phyloP scores from a whole-genome alignment of 2,329 filamentous ascomycete genomes.

The Fusarium oligoseptatum region DNA sequence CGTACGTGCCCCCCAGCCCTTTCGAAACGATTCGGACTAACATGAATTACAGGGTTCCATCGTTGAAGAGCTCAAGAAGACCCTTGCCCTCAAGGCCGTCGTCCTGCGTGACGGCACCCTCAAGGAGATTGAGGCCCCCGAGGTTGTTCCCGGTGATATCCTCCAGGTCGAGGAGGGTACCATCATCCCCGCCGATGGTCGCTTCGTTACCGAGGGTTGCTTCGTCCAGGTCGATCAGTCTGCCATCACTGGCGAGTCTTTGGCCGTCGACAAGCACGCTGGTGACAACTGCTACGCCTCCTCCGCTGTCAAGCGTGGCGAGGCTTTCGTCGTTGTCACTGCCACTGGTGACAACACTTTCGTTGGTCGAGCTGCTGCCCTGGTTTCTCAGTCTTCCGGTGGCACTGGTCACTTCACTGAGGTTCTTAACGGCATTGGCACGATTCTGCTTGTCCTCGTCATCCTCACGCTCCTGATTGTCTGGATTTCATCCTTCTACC shows the following conservation, averaged over 20 bases:
- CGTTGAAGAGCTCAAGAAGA: slow-evolving; percentile 92
- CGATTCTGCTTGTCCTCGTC: slow-evolving; percentile 82
- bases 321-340: slow-evolving; percentile 85
- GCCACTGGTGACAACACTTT: slow-evolving; percentile 91
- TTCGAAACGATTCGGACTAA: neutral
- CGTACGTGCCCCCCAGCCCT: neutral
- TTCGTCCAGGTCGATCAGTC: slow-evolving; percentile 94
- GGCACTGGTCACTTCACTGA: slow-evolving; percentile 91
- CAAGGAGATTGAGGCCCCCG: slow-evolving; percentile 83
- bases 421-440: slow-evolving; percentile 84
- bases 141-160: slow-evolving; percentile 91
- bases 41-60: slow-evolving; percentile 71
- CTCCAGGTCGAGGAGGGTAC: slow-evolving; percentile 91
- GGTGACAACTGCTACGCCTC: slow-evolving; percentile 87
- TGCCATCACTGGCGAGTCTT: slow-evolving; percentile 90
- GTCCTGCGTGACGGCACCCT: slow-evolving; percentile 84
- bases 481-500: slow-evolving; percentile 90
- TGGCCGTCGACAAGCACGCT: slow-evolving; percentile 90
- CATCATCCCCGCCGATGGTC: slow-evolving; percentile 90
- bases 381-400: slow-evolving; percentile 81
- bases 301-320: slow-evolving; percentile 90
- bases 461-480: slow-evolving; percentile 84
- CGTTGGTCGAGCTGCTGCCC: slow-evolving; percentile 87
- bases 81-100: slow-evolving; percentile 86
- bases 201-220: slow-evolving; percentile 84